Evolutionary conservation across 805 yeast species (phyloP).

Genomic region (Pichia phayaonensis): DNA sequence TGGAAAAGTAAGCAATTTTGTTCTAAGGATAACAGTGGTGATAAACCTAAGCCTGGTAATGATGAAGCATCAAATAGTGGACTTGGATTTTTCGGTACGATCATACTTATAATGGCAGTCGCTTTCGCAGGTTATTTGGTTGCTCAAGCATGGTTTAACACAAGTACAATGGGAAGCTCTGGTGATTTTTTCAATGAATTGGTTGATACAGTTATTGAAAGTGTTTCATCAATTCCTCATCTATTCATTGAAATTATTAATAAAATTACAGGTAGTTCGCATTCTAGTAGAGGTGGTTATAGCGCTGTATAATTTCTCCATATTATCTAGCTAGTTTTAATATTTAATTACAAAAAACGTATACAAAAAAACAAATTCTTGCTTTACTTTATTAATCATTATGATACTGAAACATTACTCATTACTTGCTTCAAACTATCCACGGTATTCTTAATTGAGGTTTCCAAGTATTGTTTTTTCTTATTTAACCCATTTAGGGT

Average conservation of each 20-base stretch:
- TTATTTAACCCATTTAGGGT: slow-evolving; percentile 53
- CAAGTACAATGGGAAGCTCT: slow-evolving; percentile 56
- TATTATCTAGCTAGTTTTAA: background rate
- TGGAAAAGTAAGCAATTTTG: slow-evolving; percentile 20
- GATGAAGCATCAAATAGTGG: slow-evolving; percentile 26
- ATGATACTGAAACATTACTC: background rate
- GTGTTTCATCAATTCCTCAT: slow-evolving; percentile 52
- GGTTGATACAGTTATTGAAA: slow-evolving; percentile 55
- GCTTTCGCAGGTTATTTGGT: slow-evolving; percentile 64
- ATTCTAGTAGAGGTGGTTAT: slow-evolving; percentile 69
- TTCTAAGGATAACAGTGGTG: slow-evolving; percentile 13
- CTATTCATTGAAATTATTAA: slow-evolving; percentile 61
- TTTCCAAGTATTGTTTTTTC: slow-evolving; percentile 65
- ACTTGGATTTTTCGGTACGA: slow-evolving; percentile 80
- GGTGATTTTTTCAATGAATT: slow-evolving; percentile 69
- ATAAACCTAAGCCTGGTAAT: slow-evolving; percentile 6
- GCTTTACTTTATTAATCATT: background rate
- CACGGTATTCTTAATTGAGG: slow-evolving; percentile 68
- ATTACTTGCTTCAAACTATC: slow-evolving; percentile 45
- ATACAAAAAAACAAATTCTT: background rate
- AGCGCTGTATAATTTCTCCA: slow-evolving; percentile 62
- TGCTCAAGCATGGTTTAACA: slow-evolving; percentile 66
- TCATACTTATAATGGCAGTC: slow-evolving; percentile 67
- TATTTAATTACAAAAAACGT: background rate
- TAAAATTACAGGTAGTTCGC: slow-evolving; percentile 53